A percentile compares a stretch with the other conserved stretches of the same genome.
Conservation (phyloP, 805 yeast species). For the Myxozyma nipponensis region DNA sequence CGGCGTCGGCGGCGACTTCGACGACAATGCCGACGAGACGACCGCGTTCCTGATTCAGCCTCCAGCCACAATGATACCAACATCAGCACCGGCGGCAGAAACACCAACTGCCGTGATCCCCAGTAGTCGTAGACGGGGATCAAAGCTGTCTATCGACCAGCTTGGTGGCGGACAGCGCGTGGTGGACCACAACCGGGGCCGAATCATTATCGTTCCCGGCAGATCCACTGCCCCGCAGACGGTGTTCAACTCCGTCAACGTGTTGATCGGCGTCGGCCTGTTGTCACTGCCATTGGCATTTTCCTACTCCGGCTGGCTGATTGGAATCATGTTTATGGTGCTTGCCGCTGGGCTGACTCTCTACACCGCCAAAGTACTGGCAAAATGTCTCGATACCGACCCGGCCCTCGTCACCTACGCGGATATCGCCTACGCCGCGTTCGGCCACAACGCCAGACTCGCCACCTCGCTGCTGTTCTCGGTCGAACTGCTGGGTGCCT, state of each 20-base stretch:
- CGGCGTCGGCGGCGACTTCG: slow-evolving; percentile 2
- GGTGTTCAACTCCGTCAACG: slow-evolving; percentile 61
- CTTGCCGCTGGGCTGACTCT: slow-evolving; percentile 65
- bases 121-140: slow-evolving; percentile 1
- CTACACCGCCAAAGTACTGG: slow-evolving; percentile 71
- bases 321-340: slow-evolving; percentile 58
- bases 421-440: slow-evolving; percentile 82
- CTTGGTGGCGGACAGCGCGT: slow-evolving; percentile 15
- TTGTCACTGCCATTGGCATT: slow-evolving; percentile 64
- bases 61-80: neutral
- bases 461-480: slow-evolving; percentile 71
- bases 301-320: slow-evolving; percentile 55
- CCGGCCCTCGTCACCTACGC: slow-evolving; percentile 80
- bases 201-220: slow-evolving; percentile 69
- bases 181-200: slow-evolving; percentile 68
- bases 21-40: slow-evolving; percentile 1
- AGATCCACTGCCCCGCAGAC: slow-evolving; percentile 77
- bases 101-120: neutral
- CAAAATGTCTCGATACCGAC: slow-evolving; percentile 75
- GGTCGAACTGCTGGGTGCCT: slow-evolving; percentile 72
- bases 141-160: neutral
- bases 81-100: neutral
- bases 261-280: slow-evolving; percentile 64
- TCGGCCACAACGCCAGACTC: slow-evolving; percentile 71
- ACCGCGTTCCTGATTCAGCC: neutral